Conservation (phyloP, 768 basidiomycete genomes). For the Omphalotus guepiniiformis region DNA sequence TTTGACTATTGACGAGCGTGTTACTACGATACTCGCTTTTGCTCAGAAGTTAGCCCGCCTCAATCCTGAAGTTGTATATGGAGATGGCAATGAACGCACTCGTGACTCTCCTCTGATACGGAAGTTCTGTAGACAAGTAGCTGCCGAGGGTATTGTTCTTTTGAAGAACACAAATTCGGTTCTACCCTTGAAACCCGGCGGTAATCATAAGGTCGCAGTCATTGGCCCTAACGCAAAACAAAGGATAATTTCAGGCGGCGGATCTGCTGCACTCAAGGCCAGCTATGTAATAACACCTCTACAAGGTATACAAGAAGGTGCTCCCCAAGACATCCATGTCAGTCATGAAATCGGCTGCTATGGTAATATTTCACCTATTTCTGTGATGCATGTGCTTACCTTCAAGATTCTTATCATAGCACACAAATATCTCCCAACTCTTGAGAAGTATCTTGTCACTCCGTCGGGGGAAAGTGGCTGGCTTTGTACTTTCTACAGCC, state of each 20-base stretch:
- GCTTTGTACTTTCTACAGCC: slow-evolving; percentile 59
- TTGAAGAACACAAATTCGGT: slow-evolving; percentile 55
- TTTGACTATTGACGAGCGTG: slow-evolving; percentile 46
- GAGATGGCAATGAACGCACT: slow-evolving; percentile 55
- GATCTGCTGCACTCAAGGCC: slow-evolving; percentile 69
- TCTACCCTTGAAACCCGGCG: slow-evolving; percentile 44
- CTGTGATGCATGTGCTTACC: neutral
- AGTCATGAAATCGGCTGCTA: slow-evolving; percentile 62
- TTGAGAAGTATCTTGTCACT: slow-evolving; percentile 56
- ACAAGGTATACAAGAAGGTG: slow-evolving; percentile 50
- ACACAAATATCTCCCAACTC: slow-evolving; percentile 64
- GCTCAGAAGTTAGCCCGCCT: slow-evolving; percentile 52
- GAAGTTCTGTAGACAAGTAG: slow-evolving; percentile 50
- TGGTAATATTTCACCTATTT: slow-evolving; percentile 28
- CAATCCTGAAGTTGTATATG: slow-evolving; percentile 59
- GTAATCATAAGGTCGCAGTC: slow-evolving; percentile 49
- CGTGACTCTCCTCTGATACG: slow-evolving; percentile 49
- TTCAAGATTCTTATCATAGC: slow-evolving; percentile 29
- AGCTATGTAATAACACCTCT: slow-evolving; percentile 63
- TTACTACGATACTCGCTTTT: slow-evolving; percentile 46
- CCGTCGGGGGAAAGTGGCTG: slow-evolving; percentile 53
- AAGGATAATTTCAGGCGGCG: slow-evolving; percentile 68
- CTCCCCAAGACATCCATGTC: slow-evolving; percentile 46
- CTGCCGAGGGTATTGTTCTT: slow-evolving; percentile 60
- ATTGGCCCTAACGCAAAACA: slow-evolving; percentile 70